Evolutionary conservation across 371 early-diverging fungal genomes (phyloP).

Genomic region (Funneliformis caledonium): DNA sequence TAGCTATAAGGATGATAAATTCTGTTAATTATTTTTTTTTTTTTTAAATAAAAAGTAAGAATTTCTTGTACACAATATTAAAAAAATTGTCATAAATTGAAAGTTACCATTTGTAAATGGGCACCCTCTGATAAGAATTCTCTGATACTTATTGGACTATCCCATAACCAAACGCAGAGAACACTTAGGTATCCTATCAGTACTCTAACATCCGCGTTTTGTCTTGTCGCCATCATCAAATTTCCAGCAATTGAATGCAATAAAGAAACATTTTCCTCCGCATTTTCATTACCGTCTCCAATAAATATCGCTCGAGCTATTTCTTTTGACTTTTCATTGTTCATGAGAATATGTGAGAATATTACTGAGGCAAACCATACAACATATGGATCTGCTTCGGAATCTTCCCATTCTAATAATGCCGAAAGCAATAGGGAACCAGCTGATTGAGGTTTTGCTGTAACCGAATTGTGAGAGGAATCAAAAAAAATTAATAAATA

Average conservation of each 20-base stretch:
- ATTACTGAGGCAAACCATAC: constrained; percentile 89
- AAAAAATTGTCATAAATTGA: not conserved
- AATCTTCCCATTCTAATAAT: constrained; percentile 76
- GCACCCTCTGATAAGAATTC: constrained; percentile 87
- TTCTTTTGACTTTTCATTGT: constrained; percentile 76
- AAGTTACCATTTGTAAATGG: constrained; percentile 85
- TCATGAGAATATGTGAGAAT: constrained; percentile 75
- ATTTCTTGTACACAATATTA: not conserved
- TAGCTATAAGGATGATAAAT: constrained; percentile 54
- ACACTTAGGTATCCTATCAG: constrained; percentile 74
- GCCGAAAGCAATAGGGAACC: constrained; percentile 83
- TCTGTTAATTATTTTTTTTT: not conserved
- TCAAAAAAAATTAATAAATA: not conserved
- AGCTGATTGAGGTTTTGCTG: constrained; percentile 78
- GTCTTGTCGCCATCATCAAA: constrained; percentile 60
- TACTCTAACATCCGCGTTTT: constrained; percentile 68
- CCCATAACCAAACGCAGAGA: constrained; percentile 82
- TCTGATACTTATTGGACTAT: constrained; percentile 75
- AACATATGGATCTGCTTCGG: constrained; percentile 77
- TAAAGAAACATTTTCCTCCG: constrained; percentile 62
- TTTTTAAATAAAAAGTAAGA: not conserved
- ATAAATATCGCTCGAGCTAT: constrained; percentile 74
- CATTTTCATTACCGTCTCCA: constrained; percentile 41
- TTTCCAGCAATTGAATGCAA: constrained; percentile 65
- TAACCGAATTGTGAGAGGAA: not conserved